Conservation (phyloP, 768 basidiomycete genomes). For the Termitomyces sp. region DNA sequence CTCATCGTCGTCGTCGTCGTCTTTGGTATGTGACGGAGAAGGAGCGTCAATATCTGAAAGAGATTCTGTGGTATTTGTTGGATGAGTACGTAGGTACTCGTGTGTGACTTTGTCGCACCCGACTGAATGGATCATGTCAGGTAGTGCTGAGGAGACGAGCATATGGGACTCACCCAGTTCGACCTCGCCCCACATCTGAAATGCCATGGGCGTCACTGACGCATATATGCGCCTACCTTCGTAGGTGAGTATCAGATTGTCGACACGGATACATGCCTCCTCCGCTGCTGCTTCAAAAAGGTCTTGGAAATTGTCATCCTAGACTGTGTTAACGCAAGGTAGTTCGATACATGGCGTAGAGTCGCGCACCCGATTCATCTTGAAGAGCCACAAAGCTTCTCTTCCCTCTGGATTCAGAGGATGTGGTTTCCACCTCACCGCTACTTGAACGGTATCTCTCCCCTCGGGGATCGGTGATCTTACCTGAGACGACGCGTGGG, state of each 20-base stretch:
- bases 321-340: background rate
- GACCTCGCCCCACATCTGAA: constrained; percentile 65
- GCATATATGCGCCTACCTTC: constrained; percentile 61
- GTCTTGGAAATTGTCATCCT: constrained; percentile 63
- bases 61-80: constrained; percentile 7
- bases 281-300: constrained; percentile 68
- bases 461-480: constrained; percentile 25
- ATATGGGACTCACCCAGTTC: constrained; percentile 46
- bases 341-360: background rate
- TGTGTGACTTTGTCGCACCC: constrained; percentile 61
- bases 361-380: constrained; percentile 51
- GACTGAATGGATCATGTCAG: constrained; percentile 32
- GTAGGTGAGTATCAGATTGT: constrained; percentile 56
- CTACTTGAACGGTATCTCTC: constrained; percentile 41
- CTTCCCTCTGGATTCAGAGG: constrained; percentile 41
- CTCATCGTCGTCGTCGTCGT: constrained; percentile 19
- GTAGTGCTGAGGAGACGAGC: background rate
- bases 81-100: constrained; percentile 50
- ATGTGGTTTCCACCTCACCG: constrained; percentile 63
- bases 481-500: constrained; percentile 18
- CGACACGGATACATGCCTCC: constrained; percentile 42
- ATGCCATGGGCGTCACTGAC: constrained; percentile 60
- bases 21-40: background rate
- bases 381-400: constrained; percentile 43
- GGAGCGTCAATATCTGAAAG: constrained; percentile 15